phyloP scores from a whole-genome alignment of 2,329 filamentous ascomycete species.

The Macrophomina pseudophaseolina region DNA sequence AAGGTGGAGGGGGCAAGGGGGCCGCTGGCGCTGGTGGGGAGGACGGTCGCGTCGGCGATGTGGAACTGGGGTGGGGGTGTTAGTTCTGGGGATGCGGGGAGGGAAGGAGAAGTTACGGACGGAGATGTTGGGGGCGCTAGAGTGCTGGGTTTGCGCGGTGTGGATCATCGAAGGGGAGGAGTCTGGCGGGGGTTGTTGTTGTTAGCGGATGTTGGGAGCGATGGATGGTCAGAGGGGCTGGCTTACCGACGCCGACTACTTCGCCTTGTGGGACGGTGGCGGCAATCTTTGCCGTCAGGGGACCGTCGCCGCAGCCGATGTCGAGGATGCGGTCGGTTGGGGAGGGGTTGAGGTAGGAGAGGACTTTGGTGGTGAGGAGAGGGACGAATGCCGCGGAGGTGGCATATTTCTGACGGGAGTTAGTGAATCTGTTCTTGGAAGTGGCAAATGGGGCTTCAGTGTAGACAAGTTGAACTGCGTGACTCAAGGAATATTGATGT shows the following conservation, averaged over 20 bases:
- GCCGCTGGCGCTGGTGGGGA: conserved; percentile 31
- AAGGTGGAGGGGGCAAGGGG: conserved; percentile 32
- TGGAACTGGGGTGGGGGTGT: conserved; percentile 29
- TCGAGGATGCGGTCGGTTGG: conserved; percentile 46
- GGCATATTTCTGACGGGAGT: conserved; percentile 37
- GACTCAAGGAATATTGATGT: not conserved
- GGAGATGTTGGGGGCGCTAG: conserved; percentile 30
- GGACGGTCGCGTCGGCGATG: conserved; percentile 39
- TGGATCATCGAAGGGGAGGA: conserved; percentile 47
- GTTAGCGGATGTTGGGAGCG: no score
- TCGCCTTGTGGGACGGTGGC: conserved; percentile 40
- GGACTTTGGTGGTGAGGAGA: conserved; percentile 45
- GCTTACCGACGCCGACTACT: conserved; percentile 41
- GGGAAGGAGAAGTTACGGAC: no score
- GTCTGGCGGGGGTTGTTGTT: conserved; percentile 31
- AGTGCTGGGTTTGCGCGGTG: conserved; percentile 37
- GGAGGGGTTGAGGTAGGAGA: conserved; percentile 43
- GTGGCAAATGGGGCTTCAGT: no score
- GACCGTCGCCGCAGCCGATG: conserved; percentile 48
- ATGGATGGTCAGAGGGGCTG: no score
- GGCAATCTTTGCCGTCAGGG: conserved; percentile 48
- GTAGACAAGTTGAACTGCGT: not conserved
- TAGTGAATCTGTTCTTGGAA: no score
- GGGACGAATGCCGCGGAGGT: conserved; percentile 49
- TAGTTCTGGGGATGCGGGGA: no score